Conservation (phyloP, 805 yeast species). For the Yarrowia sp. region DNA sequence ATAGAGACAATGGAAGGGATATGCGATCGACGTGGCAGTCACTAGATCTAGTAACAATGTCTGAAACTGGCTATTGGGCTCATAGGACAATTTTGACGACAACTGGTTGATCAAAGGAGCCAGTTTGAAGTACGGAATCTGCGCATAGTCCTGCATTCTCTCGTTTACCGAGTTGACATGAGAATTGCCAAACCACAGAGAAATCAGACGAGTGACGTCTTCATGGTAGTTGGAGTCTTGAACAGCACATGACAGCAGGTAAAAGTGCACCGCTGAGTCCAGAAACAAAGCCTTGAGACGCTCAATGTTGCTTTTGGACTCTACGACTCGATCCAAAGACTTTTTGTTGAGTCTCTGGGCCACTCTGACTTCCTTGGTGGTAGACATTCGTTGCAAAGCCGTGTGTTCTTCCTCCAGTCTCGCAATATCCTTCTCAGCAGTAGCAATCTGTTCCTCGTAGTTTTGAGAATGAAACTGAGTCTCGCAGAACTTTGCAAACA, state of each 20-base stretch:
- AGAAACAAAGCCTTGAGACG: background rate
- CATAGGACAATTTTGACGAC: constrained; percentile 67
- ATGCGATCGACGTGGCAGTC: constrained; percentile 56
- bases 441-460: background rate
- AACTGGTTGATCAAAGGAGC: constrained; percentile 85
- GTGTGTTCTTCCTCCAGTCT: background rate
- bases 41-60: constrained; percentile 58
- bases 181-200: constrained; percentile 78
- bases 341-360: background rate
- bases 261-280: constrained; percentile 12
- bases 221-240: constrained; percentile 51
- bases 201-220: constrained; percentile 77
- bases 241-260: constrained; percentile 10
- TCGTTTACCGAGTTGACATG: constrained; percentile 55
- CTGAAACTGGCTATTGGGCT: constrained; percentile 64
- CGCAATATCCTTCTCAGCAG: background rate
- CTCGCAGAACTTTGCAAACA: constrained; percentile 31
- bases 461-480: background rate
- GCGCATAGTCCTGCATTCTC: constrained; percentile 51
- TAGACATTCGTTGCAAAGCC: constrained; percentile 45
- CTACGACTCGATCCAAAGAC: background rate
- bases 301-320: background rate
- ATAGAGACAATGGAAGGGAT: constrained; percentile 79
- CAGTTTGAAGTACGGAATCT: constrained; percentile 66
- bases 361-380: background rate